Conservation (phyloP, 139 green algal genomes). For the Micractinium conductrix region DNA sequence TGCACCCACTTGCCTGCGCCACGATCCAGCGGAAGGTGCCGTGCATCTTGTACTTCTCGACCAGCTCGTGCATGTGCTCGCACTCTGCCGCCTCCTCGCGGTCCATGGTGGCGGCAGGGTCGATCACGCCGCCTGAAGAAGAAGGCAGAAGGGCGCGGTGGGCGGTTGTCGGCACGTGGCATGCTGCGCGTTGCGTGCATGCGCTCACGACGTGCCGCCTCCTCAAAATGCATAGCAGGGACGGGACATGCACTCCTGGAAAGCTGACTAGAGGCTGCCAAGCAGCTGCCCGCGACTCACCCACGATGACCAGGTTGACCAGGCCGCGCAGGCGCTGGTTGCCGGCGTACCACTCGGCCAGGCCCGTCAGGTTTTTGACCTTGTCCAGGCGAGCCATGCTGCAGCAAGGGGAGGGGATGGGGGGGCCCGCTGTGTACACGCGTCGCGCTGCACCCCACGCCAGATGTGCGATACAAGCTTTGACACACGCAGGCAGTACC, state of each 20-base stretch:
- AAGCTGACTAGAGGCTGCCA: too few species aligned
- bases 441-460: too few species aligned
- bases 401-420: background rate
- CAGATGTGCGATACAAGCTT: background rate
- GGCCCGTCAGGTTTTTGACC: slow-evolving; percentile 89
- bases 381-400: slow-evolving; percentile 71
- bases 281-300: slow-evolving; percentile 23
- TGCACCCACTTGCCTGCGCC: slow-evolving; percentile 48
- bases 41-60: slow-evolving; percentile 69
- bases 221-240: too few species aligned
- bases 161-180: too few species aligned
- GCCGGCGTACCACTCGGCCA: slow-evolving; percentile 73
- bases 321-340: slow-evolving; percentile 63
- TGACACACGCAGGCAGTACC: background rate
- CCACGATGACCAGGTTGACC: slow-evolving; percentile 85
- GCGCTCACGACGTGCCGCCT: too few species aligned
- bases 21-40: slow-evolving; percentile 68
- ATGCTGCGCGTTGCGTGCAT: too few species aligned
- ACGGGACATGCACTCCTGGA: too few species aligned
- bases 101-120: slow-evolving; percentile 66
- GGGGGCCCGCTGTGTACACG: too few species aligned
- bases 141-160: too few species aligned
- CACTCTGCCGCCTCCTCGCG: slow-evolving; percentile 77
- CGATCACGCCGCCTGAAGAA: slow-evolving; percentile 60
- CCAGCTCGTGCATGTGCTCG: slow-evolving; percentile 75